phyloP scores from a whole-genome alignment of 805 yeast species.

The Spathaspora hagerdaliae region DNA sequence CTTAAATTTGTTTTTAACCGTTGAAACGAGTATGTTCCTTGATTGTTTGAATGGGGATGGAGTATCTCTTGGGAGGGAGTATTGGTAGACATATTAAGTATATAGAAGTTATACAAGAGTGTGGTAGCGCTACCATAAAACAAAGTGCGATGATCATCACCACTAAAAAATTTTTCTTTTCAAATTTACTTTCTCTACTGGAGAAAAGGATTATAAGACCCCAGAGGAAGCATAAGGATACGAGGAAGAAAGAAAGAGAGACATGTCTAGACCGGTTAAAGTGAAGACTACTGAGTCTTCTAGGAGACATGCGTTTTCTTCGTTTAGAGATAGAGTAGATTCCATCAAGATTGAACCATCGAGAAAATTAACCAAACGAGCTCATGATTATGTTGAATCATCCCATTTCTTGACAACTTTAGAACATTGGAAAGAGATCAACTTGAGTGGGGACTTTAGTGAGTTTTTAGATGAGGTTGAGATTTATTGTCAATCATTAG shows the following conservation, averaged over 20 bases:
- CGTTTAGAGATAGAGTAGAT: conserved; percentile 84
- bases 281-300: conserved; percentile 49
- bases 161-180: neutral
- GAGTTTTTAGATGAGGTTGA: conserved; percentile 57
- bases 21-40: no score
- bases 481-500: conserved; percentile 60
- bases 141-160: neutral
- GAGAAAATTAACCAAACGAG: conserved; percentile 50
- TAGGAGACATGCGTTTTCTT: conserved; percentile 57
- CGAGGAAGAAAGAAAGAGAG: neutral
- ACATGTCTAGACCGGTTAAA: conserved; percentile 5
- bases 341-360: conserved; percentile 76
- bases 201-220: neutral
- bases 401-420: conserved; percentile 78
- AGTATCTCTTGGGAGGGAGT: no score
- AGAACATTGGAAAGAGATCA: conserved; percentile 85
- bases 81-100: no score
- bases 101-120: no score
- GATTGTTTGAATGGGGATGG: no score
- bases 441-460: conserved; percentile 67
- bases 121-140: neutral
- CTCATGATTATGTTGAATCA: conserved; percentile 65
- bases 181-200: neutral
- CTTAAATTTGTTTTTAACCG: no score
- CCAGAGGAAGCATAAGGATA: neutral